Percentiles rank a stretch among this genome's conserved stretches.
phyloP scores from a whole-genome alignment of 106 monocot genomes.

The Phalaenopsis equestris region DNA sequence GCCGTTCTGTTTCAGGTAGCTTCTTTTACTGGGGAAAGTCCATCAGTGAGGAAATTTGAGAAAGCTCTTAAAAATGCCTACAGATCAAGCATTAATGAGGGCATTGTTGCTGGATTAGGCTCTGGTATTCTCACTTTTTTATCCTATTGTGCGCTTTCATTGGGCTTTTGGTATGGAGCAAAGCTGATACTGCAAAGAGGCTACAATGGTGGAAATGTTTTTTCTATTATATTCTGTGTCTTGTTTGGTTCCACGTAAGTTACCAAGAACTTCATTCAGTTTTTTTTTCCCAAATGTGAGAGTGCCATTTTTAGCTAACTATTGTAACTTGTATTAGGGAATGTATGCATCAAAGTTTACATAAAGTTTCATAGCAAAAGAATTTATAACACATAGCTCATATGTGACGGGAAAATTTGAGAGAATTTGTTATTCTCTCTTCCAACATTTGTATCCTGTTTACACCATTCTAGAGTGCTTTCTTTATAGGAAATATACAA shows the following conservation, averaged over 20 bases:
- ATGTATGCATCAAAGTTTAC: no score
- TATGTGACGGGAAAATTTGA: no score
- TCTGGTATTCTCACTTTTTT: slow-evolving; percentile 29
- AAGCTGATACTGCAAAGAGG: slow-evolving; percentile 42
- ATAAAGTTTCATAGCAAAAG: no score
- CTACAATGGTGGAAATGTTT: slow-evolving; percentile 53
- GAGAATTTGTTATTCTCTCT: no score
- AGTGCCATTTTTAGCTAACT: no score
- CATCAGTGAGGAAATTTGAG: slow-evolving; percentile 42
- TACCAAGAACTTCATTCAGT: background rate
- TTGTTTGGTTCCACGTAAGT: slow-evolving; percentile 62
- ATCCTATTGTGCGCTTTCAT: slow-evolving; percentile 34
- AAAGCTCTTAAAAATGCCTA: slow-evolving; percentile 46
- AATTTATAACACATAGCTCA: no score
- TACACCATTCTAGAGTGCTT: no score
- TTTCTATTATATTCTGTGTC: slow-evolving; percentile 53
- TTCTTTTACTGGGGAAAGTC: slow-evolving; percentile 72
- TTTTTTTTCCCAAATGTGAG: background rate
- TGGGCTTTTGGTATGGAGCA: slow-evolving; percentile 68
- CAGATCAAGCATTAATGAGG: slow-evolving; percentile 35
- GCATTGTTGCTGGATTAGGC: slow-evolving; percentile 50
- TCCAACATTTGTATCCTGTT: no score
- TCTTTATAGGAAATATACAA: no score
- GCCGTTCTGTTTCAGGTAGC: slow-evolving; percentile 37
- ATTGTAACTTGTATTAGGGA: no score